Percentiles rank a stretch among this genome's conserved stretches.
phyloP scores from a whole-genome alignment of 805 yeast genomes.

The Lipomyces kockii region DNA sequence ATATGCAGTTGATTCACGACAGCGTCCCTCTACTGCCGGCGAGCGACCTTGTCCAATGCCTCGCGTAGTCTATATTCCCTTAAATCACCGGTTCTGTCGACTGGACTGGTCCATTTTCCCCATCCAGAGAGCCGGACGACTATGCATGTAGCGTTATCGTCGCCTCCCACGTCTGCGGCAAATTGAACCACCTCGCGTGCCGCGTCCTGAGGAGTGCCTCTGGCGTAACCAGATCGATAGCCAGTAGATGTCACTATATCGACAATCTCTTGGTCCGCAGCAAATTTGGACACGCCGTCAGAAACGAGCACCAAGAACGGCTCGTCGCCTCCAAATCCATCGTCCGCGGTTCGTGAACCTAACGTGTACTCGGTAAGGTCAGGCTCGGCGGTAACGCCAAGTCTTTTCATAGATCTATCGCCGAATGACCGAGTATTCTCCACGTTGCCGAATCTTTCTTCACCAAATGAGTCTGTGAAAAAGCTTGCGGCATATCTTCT shows the following conservation, averaged over 20 bases:
- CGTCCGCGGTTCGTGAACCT: constrained; percentile 54
- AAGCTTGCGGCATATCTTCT: constrained; percentile 65
- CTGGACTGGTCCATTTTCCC: constrained; percentile 84
- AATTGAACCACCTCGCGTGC: constrained; percentile 84
- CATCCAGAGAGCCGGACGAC: constrained; percentile 83
- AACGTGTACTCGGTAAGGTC: constrained; percentile 72
- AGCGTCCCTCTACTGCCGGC: constrained; percentile 20
- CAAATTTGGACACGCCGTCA: constrained; percentile 83
- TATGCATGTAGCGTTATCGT: constrained; percentile 93
- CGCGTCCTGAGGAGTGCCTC: constrained; percentile 82
- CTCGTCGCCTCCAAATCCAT: constrained; percentile 40
- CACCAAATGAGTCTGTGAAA: constrained; percentile 90
- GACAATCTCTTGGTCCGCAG: constrained; percentile 88
- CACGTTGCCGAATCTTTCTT: constrained; percentile 75
- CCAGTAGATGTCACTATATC: constrained; percentile 68
- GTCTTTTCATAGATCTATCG: constrained; percentile 75
- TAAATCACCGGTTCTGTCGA: constrained; percentile 79
- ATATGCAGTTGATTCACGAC: neutral
- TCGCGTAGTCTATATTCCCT: constrained; percentile 72
- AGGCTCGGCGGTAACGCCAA: constrained; percentile 92
- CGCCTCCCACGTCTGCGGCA: constrained; percentile 85
- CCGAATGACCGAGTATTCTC: constrained; percentile 97
- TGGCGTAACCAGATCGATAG: constrained; percentile 48
- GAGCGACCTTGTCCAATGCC: constrained; percentile 40
- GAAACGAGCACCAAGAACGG: constrained; percentile 79